Base-by-base conservation (phyloP, 2,329 filamentous ascomycete species). In the Apiospora sp. region DNA sequence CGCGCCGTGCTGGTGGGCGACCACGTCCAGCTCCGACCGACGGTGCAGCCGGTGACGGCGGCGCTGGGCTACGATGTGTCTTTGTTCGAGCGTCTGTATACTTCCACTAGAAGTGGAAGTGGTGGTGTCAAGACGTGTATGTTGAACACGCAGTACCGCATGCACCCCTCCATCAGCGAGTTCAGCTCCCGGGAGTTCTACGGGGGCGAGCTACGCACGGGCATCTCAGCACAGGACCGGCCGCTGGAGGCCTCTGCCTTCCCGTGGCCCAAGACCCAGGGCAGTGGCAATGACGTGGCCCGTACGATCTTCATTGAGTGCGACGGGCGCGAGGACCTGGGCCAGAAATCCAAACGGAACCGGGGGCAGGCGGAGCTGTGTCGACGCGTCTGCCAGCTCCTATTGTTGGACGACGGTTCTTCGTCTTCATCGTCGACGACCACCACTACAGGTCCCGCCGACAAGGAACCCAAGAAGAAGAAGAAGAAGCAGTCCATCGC, bases 21-120 rank as follows among this genome's bases (percentile, higher is more conserved):
- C 68, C 84, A 87, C 75, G 83, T 86, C 1, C 84, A 87, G 73
- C 81, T 86, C 4, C 80, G 84, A 22, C 83, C 85, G 0, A 86
- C 83, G 0, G 82, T 86, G 13, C 79, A 82, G 61, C 76, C 81
- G 48, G 79, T 82, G 51, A 79, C 83, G 0, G 73, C 79, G 10
- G 74, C 79, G 0, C 73, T 82, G 4, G 81, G 79, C 1, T 85
- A 81, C 72, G 82, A 86, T 37, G 76, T 85, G 1, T 86, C 83
- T 0, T 76, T 86, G 0, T 86, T 86, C 72, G 84, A 86, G 72
- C 77, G 83, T 14, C 77, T 85, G 2, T 86, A 85, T 71, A 76
- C 64, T n/a, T n/a, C n/a, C n/a, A n/a, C n/a, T n/a, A n/a, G n/a
- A 46, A 69, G 34, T 19, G n/a, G 34, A 72, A 73, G 1, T 72